Percentiles rank a stretch among this genome's conserved stretches.
Conservation (phyloP, 2,329 filamentous ascomycete genomes). For the Didymella glomerata region DNA sequence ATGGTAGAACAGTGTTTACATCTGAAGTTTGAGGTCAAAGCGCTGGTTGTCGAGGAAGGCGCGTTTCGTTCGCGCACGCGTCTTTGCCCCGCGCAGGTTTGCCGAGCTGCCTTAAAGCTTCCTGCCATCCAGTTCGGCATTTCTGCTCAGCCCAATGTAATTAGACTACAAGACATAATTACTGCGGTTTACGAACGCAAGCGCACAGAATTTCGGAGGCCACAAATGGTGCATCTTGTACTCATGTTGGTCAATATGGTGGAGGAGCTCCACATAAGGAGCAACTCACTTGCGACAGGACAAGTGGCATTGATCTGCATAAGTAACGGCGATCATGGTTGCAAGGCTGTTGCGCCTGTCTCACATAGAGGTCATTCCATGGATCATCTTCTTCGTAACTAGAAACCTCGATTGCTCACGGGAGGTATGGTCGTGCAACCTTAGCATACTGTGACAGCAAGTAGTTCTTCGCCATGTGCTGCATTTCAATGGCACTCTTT, state of each 20-base stretch:
- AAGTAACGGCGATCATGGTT: neutral
- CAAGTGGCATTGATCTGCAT: neutral
- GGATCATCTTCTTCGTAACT: neutral
- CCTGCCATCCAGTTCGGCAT: neutral
- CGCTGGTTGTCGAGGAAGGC: slow-evolving; percentile 18
- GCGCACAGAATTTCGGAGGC: neutral
- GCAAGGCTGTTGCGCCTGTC: neutral
- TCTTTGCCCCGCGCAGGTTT: slow-evolving; percentile 5
- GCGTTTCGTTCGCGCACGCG: slow-evolving; percentile 1
- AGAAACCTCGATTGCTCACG: neutral
- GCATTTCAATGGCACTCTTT: neutral
- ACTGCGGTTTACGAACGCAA: neutral
- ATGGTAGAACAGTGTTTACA: slow-evolving; percentile 17
- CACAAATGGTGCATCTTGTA: neutral
- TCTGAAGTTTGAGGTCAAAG: too few relatives aligned
- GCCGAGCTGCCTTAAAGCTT: neutral
- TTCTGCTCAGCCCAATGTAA: neutral
- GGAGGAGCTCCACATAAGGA: neutral
- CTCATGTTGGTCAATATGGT: neutral
- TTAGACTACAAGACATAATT: neutral
- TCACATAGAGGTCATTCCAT: neutral
- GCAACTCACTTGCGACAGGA: neutral
- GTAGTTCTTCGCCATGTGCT: neutral
- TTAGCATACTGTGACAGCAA: neutral
- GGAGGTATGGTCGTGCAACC: neutral